These are phyloP conservation scores for Gaultheria prostrata DNA, from an alignment of 148 eudicot genomes.

Conservation along the genomic window DNA sequence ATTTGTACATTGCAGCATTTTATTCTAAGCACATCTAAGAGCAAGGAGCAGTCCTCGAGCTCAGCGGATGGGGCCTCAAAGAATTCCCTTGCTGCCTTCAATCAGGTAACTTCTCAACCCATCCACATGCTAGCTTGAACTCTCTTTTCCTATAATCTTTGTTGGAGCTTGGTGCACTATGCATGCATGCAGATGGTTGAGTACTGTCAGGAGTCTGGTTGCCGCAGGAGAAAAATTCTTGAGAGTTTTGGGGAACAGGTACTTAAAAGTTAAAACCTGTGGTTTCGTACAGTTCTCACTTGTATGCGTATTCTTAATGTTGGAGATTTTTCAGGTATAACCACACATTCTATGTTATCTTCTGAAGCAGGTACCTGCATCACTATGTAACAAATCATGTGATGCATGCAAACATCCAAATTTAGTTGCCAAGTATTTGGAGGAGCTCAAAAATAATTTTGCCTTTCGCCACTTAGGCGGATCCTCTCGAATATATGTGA, in stretches of 20 bases:
- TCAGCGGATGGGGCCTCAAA: conserved; percentile 49
- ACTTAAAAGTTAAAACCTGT: conserved; percentile 16
- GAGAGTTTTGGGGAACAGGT: conserved; percentile 93
- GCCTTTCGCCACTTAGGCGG: conserved; percentile 37
- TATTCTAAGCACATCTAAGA: conserved; percentile 61
- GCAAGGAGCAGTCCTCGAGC: conserved; percentile 54
- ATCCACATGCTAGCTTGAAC: conserved; percentile 1
- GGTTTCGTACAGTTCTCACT: conserved; percentile 3
- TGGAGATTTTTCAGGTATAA: not conserved
- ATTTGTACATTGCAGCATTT: conserved; percentile 48
- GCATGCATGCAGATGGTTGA: conserved; percentile 59
- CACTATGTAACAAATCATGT: conserved; percentile 69
- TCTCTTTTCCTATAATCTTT: not conserved
- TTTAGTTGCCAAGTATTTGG: conserved; percentile 57
- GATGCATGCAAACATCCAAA: conserved; percentile 87
- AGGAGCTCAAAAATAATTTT: conserved; percentile 52
- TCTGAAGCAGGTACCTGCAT: conserved; percentile 51
- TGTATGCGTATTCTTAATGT: not conserved
- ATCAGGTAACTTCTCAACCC: conserved; percentile 39
- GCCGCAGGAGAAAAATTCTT: conserved; percentile 84
- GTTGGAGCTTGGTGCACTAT: conserved; percentile 8
- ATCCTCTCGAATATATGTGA: conserved; percentile 51
- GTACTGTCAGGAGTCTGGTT: conserved; percentile 74
- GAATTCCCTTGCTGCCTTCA: conserved; percentile 71
- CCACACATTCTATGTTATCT: conserved; percentile 11